Conservation (phyloP, 2,329 filamentous ascomycete species). For the Colletotrichum coccodes region DNA sequence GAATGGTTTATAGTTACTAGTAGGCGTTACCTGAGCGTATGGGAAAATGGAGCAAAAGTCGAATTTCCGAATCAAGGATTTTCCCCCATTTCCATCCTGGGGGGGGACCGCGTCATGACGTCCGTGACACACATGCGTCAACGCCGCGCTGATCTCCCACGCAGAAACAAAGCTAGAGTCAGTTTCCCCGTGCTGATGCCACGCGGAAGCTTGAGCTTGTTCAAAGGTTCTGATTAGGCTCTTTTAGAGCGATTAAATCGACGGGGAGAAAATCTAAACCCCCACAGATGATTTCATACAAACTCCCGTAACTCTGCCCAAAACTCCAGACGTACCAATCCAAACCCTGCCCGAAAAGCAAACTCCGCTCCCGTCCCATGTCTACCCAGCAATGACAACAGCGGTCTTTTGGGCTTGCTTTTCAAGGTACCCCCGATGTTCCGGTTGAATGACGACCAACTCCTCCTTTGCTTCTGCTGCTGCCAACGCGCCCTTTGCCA, state of each 20-base stretch:
- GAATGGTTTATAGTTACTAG: neutral
- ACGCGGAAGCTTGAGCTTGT: neutral
- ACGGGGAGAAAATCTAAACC: neutral
- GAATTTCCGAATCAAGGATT: neutral
- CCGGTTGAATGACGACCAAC: conserved; percentile 16
- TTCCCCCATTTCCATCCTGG: neutral
- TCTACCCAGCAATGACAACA: conserved; percentile 20
- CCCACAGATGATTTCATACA: neutral
- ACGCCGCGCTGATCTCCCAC: neutral
- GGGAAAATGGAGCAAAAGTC: neutral
- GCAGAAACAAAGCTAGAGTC: neutral
- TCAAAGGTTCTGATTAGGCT: neutral
- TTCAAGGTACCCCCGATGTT: conserved; percentile 16
- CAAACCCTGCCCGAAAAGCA: neutral
- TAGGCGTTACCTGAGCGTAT: neutral
- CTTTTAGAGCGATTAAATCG: neutral
- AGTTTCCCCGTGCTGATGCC: neutral
- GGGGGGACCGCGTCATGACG: neutral
- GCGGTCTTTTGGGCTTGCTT: conserved; percentile 22
- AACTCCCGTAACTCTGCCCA: conserved; percentile 5
- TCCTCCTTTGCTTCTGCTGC: conserved; percentile 2
- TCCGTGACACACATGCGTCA: neutral
- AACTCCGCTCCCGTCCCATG: neutral
- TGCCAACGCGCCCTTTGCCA: conserved; percentile 7
- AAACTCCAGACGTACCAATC: conserved; percentile 8